Evolutionary conservation across 257 asterid genomes (phyloP).

Genomic region (Nicotiana tomentosiformis): DNA sequence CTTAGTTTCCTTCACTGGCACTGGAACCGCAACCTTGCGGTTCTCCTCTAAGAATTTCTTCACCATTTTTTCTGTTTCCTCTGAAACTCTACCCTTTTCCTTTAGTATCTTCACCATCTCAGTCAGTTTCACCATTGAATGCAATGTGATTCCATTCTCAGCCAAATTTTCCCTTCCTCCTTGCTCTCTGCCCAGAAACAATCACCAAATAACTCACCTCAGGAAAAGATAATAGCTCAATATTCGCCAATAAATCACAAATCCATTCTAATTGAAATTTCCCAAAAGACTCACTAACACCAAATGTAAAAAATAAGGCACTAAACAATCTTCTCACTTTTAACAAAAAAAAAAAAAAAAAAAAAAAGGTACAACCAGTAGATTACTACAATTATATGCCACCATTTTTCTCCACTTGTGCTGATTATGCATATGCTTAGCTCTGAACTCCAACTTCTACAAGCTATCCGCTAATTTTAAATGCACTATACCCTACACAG

Average conservation of each 20-base stretch:
- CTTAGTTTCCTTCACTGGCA: constrained; percentile 29
- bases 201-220: constrained; percentile 8
- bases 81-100: constrained; percentile 84
- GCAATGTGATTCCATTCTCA: constrained; percentile 75
- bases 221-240: neutral
- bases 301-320: neutral
- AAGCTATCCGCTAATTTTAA: neutral
- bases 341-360: too few relatives aligned
- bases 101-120: constrained; percentile 89
- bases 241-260: neutral
- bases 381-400: neutral
- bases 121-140: constrained; percentile 79
- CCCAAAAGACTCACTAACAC: neutral
- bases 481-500: neutral
- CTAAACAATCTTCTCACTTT: neutral
- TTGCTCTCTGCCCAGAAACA: constrained; percentile 65
- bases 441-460: neutral
- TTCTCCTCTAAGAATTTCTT: constrained; percentile 76
- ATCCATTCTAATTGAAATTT: neutral
- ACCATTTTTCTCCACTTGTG: neutral
- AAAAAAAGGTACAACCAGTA: neutral
- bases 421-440: neutral
- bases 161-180: constrained; percentile 96
- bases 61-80: constrained; percentile 83
- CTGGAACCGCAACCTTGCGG: constrained; percentile 59